phyloP scores from a whole-genome alignment of 2,329 filamentous ascomycete genomes.

The Dactylellina cionopaga region DNA sequence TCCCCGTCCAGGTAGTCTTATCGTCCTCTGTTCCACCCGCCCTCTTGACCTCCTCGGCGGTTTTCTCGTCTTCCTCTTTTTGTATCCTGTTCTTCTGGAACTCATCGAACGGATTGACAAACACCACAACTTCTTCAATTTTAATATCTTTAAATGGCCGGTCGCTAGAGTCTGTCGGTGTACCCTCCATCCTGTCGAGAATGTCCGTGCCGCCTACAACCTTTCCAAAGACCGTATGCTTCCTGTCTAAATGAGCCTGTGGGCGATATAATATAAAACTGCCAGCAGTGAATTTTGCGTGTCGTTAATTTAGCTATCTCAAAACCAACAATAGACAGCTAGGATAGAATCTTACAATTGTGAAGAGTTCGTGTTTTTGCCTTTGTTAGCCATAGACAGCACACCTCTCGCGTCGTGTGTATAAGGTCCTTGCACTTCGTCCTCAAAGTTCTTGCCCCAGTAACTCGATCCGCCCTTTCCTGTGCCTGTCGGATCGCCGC shows the following conservation, averaged over 20 bases:
- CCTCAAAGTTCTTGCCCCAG: conserved; percentile 93
- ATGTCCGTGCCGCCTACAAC: conserved; percentile 80
- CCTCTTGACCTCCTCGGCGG: conserved; percentile 71
- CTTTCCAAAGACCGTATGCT: conserved; percentile 92
- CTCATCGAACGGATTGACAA: conserved; percentile 94
- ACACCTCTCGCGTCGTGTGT: conserved; percentile 84
- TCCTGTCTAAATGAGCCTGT: conserved; percentile 85
- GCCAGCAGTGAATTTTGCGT: not conserved
- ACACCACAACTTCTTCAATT: conserved; percentile 84
- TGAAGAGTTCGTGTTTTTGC: conserved; percentile 94
- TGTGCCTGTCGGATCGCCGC: conserved; percentile 91
- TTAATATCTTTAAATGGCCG: conserved; percentile 79
- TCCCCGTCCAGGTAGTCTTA: conserved; percentile 93
- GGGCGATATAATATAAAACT: conserved; percentile 88
- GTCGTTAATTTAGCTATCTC: too few relatives aligned
- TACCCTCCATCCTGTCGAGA: conserved; percentile 78
- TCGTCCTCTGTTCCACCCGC: conserved; percentile 85
- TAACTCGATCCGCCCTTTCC: conserved; percentile 88
- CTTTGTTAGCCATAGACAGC: conserved; percentile 96
- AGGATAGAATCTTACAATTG: conserved; percentile 72
- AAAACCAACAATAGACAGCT: not conserved
- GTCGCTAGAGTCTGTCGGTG: conserved; percentile 78
- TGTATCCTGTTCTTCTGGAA: conserved; percentile 80
- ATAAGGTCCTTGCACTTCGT: conserved; percentile 89
- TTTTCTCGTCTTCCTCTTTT: conserved; percentile 68